phyloP scores from a whole-genome alignment of 495 filamentous ascomycete genomes.

The Cudoniella acicularis region DNA sequence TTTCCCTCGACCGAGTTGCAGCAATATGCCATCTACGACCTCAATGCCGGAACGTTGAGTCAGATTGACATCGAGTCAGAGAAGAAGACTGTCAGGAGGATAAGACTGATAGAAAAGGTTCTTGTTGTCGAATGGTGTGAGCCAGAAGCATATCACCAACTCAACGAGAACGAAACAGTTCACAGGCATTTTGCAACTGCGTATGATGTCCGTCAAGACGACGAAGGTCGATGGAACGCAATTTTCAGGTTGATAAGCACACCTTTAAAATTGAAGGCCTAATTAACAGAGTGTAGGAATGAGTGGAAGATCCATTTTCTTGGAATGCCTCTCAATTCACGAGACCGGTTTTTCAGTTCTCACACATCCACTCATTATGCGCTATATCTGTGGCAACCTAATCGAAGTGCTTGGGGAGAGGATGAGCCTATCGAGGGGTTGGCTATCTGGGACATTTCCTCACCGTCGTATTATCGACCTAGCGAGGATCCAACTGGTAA shows the following conservation, averaged over 20 bases:
- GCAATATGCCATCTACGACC: conserved; percentile 51
- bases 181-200: conserved; percentile 64
- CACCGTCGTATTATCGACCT: conserved; percentile 49
- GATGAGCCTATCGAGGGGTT: conserved; percentile 59
- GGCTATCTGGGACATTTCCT: conserved; percentile 65
- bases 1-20: conserved; percentile 44
- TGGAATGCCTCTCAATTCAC: conserved; percentile 54
- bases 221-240: conserved; percentile 5
- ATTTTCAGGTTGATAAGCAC: conserved; percentile 20
- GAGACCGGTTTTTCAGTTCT: conserved; percentile 61
- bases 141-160: conserved; percentile 49
- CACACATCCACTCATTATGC: conserved; percentile 62
- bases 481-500: conserved; percentile 49
- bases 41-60: conserved; percentile 40
- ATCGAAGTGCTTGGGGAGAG: conserved; percentile 55
- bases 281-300: conserved; percentile 52
- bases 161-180: conserved; percentile 53
- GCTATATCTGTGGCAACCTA: conserved; percentile 64
- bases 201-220: conserved; percentile 45
- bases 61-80: conserved; percentile 52
- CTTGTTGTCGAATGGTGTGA: conserved; percentile 68
- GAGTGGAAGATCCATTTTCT: conserved; percentile 67
- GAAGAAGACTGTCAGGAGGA: conserved; percentile 53
- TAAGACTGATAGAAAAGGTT: conserved; percentile 52
- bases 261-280: too few relatives aligned